phyloP scores from a whole-genome alignment of 371 early-diverging fungal species.

The Blakeslea trispora region DNA sequence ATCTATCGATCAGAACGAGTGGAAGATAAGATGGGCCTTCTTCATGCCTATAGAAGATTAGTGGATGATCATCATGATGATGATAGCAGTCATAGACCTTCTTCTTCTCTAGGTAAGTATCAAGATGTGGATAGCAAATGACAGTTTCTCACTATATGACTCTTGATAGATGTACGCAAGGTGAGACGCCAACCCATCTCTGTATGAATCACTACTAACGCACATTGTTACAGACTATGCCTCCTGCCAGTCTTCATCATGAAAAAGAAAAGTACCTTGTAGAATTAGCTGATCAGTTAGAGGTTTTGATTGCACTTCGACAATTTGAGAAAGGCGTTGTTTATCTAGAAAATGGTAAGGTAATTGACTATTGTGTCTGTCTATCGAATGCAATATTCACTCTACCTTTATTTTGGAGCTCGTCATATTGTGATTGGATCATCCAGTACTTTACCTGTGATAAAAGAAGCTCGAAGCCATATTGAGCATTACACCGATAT shows the following conservation, averaged over 20 bases:
- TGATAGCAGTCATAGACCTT: too few relatives aligned
- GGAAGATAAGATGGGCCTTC: slow-evolving; percentile 73
- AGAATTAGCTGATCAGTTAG: slow-evolving; percentile 82
- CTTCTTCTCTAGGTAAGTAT: slow-evolving; percentile 18
- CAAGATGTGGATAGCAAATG: too few relatives aligned
- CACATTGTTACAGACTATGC: slow-evolving; percentile 5
- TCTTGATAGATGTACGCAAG: slow-evolving; percentile 16
- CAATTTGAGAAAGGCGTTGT: slow-evolving; percentile 83
- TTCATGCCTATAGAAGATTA: slow-evolving; percentile 67
- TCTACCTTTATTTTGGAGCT: slow-evolving; percentile 30
- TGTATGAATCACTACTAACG: background rate
- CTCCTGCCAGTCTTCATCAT: slow-evolving; percentile 19
- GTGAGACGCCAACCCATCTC: background rate
- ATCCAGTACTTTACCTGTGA: slow-evolving; percentile 46
- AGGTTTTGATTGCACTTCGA: slow-evolving; percentile 85
- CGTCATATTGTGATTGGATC: slow-evolving; percentile 37
- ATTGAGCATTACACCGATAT: slow-evolving; percentile 67
- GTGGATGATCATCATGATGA: slow-evolving; percentile 63
- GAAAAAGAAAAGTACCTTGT: slow-evolving; percentile 66
- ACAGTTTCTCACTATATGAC: too few relatives aligned
- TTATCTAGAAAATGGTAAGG: slow-evolving; percentile 70
- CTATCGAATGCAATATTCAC: background rate
- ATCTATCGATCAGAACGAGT: slow-evolving; percentile 72
- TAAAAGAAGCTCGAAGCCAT: slow-evolving; percentile 51
- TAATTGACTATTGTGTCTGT: too few relatives aligned